Base-by-base conservation (phyloP, 1,139 yeast genomes). In the Kodamaea arcana region DNA sequence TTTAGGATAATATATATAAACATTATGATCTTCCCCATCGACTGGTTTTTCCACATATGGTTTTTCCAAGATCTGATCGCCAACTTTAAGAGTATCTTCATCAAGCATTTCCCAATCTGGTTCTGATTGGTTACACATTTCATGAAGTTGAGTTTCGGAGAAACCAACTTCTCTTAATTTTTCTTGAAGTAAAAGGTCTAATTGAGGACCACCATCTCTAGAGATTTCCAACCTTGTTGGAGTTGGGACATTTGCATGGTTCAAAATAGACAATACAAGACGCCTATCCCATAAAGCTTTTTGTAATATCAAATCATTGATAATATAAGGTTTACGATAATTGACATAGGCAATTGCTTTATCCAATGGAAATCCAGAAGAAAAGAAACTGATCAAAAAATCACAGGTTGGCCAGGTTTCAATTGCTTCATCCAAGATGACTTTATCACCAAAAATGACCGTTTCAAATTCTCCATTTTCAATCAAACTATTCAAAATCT, bases 361-460 rank as follows among this genome's bases (percentile, higher is more conserved):
- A 51, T 92, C 95, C 29, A 94, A 67, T 0, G 99, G 98, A 62
- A 94, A 94, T 0, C 99, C 99, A 24, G 80, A 78, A n/a, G 95
- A 84, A 57, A 92, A 92, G 60, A 92, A 92, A 48, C 94, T 82
- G 42, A 92, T 86, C 44, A 94, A 70, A 52, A 87, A 92, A 55
- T 94, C 98, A 65, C 98, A 94, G 27, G 96, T 87, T 22, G 98
- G 99, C 98, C 99, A 92, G 56, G 88, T 87, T 60, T 92, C 97
- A 42, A 92, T 78, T 17, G 81, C 51, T 62, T 94, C 98, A 60
- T 94, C 98, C 37, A 94, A 66, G 33, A 94, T 92, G 15, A 90
- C 97, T 61, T 94, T 94, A 59, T 94, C 99, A 39, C 98, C 98
- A 65, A 94, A 94, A 38, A 92, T 88, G 20, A 94, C 84, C 0